Base-by-base conservation (phyloP, 73 alveolate genomes). In the Urostyla sp. region DNA sequence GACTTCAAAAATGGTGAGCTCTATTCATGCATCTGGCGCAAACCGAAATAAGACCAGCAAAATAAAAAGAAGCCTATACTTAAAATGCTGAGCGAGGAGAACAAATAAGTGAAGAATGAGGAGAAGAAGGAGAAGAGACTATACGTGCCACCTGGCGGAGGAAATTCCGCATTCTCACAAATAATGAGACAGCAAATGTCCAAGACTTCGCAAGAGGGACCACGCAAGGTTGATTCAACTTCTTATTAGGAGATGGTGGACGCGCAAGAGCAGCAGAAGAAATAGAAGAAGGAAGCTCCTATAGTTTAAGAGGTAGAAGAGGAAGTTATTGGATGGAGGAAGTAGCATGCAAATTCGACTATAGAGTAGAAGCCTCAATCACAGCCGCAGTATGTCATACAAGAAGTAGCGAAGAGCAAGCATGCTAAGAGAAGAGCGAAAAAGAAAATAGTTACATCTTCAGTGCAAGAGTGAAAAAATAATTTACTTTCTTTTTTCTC, bases 311-410 rank as follows among this genome's bases (percentile, higher is more conserved):
- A 52, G 11, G 59, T 59, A 20, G 56, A 18, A 8, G 8, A 13
- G 36, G 77, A 59, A 59, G n/a, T n/a, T n/a, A n/a, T n/a, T n/a
- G 77, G 40, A 7, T 59, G 77, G 77, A 36, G 77, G n/a, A 59
- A 59, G 72, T 46, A 55, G 72, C 46, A 21, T 3, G 28, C 57
- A 7, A 8, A 4, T 8, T 7, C 51, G 11, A 30, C 57, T 55
- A 11, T 8, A 50, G 63, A 37, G 36, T 59, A 37, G 28, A 35
- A 13, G 6, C 28, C 20, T 31, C 57, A 59, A 32, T 16, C 77
- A 31, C 11, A 7, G 36, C 15, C 44, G 15, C n/a, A 59, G 3
- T 59, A 37, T 34, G 38, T 32, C 13, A 59, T 59, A 20, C 57
- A 59, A 23, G 77, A 59, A 55, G 8, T 13, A 44, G 36, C 28